phyloP scores from a whole-genome alignment of 2,329 filamentous ascomycete genomes.

The Rutstroemia sp. region DNA sequence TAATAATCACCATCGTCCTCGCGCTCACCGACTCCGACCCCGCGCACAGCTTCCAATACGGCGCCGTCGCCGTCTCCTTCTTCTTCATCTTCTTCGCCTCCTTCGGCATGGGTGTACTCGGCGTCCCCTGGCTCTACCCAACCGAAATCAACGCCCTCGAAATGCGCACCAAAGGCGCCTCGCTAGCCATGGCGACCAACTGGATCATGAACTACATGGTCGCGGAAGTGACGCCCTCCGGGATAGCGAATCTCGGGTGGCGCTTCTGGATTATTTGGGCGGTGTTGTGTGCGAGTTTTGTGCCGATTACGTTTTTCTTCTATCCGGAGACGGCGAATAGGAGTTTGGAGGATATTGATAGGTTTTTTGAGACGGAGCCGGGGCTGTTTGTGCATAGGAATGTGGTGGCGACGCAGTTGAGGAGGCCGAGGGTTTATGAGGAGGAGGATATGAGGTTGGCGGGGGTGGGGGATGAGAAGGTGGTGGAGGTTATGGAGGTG shows the following conservation, averaged over 20 bases:
- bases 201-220: conserved; percentile 50
- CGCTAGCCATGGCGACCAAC: conserved; percentile 36
- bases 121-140: conserved; percentile 39
- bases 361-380: conserved; percentile 33
- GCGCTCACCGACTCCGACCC: conserved; percentile 16
- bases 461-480: conserved; percentile 5
- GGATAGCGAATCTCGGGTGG: conserved; percentile 30
- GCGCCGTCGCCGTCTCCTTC: conserved; percentile 38
- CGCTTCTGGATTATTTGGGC: conserved; percentile 34
- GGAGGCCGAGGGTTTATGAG: conserved; percentile 15
- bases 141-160: conserved; percentile 48
- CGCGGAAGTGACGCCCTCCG: conserved; percentile 31
- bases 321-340: conserved; percentile 47
- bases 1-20: conserved; percentile 32
- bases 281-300: conserved; percentile 27
- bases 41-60: conserved; percentile 35
- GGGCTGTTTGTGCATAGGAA: conserved; percentile 18
- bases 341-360: conserved; percentile 44
- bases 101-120: conserved; percentile 35
- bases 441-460: conserved; percentile 17
- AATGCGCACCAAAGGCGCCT: conserved; percentile 50
- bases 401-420: conserved; percentile 16
- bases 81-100: conserved; percentile 48
- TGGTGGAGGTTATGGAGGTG: not conserved
- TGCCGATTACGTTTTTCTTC: conserved; percentile 38